Evolutionary conservation across 306 rosid genomes (phyloP), one percentile per base, ranked within the genome.

Genomic region (Lotus japonicus): DNA sequence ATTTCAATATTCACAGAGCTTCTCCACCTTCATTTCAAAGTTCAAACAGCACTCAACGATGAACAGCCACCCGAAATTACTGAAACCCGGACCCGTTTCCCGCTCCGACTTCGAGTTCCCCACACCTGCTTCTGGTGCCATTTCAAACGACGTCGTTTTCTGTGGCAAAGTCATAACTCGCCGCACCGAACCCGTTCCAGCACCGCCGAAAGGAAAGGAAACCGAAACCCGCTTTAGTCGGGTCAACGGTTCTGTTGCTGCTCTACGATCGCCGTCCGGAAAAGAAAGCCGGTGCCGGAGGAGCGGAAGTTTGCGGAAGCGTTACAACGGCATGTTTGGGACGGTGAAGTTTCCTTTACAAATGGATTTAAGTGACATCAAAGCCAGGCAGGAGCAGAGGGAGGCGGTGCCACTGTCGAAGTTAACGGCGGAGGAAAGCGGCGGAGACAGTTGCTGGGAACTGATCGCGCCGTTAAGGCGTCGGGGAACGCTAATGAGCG

Each of bases 361-460:
- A 23, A 81, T 81, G 82, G 74, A 81, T 5, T 35, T 81, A 56
- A 68, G 71, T 17, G 82, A 81, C 11, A 77, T 81, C 2, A 81
- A 73, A 74, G 67, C 7, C 71, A 77, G 85, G 19, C 85, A 72
- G 45, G 74, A 33, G 3, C 66, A 79, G n/a, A 68, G 48, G 12
- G 80, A 68, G 0, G 62, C 76, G 16, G 12, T 5, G 7, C 33
- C 70, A 7, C 38, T 35, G 16, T 56, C 79, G 2, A 56, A 58
- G n/a, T 3, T 68, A 1, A 16, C 66, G 51, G 14, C 17, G 70
- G 66, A 11, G 51, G 80, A 42, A 3, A 61, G 9, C 9, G 70
- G 51, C 41, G 81, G 79, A 16, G 58, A 56, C 48, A 72, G 82
- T 35, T 77, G 77, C 43, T 73, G 82, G 82, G 79, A 77, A 17